Base-by-base conservation (phyloP, 768 basidiomycete genomes). In the Dictyophora rubrovolvata region DNA sequence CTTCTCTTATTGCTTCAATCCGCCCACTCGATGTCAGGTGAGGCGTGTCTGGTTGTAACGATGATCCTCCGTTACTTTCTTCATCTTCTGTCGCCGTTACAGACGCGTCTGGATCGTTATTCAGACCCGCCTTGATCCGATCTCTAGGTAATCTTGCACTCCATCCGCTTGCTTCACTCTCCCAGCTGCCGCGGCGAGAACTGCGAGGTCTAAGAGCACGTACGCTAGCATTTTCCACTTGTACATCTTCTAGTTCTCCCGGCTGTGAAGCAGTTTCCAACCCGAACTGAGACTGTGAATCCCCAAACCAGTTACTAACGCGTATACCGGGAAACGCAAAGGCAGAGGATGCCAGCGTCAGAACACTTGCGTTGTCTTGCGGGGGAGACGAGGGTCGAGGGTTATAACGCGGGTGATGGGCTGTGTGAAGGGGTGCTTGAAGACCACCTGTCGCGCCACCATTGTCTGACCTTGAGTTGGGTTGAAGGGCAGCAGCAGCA, bases 321-420 rank as follows among this genome's bases (percentile, higher is more conserved):
- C 83, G 81, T 23, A 74, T 75, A 18, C 79, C 80, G 16, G 86
- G 83, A 55, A 86, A 73, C 0, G 84, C 94, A 70, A 89, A 96
- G 3, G 90, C 93, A 2, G 92, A 94, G 22, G 91, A 93, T 12
- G 95, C 95, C 11, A 99, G 81, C 0, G 95, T 99, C 50, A 97
- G 77, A 56, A 94, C 75, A 1, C 90, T 93, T 1, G 95, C 95
- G 67, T 98, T 93, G 67, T 94, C 93, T 49, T 83, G 75, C 0
- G 95, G 94, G 20, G 91, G 87, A 6, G 90, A 90, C 16, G 87
- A 87, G 21, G 96, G 95, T 21, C 89, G 84, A 1, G 95, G 95
- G 67, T 99, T 99, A 70, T 96, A 91, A 50, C 93, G 83, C 10
- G 95, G 94, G 72, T 97, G 93, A 56, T 91, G 92, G n/a, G 81